Percentiles rank a stretch among this genome's conserved stretches.
These are phyloP conservation scores for Begonia loranthoides DNA, from an alignment of 306 rosid genomes.

Conservation along the genomic window DNA sequence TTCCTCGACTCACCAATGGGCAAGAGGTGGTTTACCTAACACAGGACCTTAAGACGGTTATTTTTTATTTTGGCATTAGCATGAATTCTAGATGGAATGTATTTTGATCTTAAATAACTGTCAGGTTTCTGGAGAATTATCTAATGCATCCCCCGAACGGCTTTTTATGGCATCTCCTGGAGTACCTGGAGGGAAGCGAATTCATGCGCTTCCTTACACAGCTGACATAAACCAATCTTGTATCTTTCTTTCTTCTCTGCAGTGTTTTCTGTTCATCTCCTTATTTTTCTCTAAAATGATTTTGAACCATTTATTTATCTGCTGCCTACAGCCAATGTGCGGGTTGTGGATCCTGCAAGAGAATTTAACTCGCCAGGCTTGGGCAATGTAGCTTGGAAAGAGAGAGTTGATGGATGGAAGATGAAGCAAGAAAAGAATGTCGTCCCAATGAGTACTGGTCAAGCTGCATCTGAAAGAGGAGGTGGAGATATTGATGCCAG, in stretches of 20 bases:
- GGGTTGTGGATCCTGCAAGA: slow-evolving; percentile 52
- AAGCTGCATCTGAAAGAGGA: slow-evolving; percentile 89
- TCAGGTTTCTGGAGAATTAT: slow-evolving; percentile 87
- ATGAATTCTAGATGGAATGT: slow-evolving; percentile 3
- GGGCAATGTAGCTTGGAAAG: slow-evolving; percentile 98
- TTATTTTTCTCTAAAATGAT: slow-evolving; percentile 13
- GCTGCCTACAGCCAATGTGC: slow-evolving; percentile 50
- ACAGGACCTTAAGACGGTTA: no score
- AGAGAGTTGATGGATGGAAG: slow-evolving; percentile 99
- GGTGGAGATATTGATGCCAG: slow-evolving; percentile 89
- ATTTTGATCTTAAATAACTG: slow-evolving; percentile 6
- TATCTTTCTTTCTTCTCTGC: slow-evolving; percentile 15
- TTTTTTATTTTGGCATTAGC: background rate
- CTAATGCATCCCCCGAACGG: slow-evolving; percentile 90
- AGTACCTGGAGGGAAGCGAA: slow-evolving; percentile 51
- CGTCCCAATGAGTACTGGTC: slow-evolving; percentile 82
- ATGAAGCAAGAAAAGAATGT: slow-evolving; percentile 87
- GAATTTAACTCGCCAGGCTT: slow-evolving; percentile 46
- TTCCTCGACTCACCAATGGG: slow-evolving; percentile 46
- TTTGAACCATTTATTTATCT: slow-evolving; percentile 11
- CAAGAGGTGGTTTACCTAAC: slow-evolving; percentile 51
- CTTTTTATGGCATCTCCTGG: slow-evolving; percentile 83
- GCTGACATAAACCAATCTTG: slow-evolving; percentile 75
- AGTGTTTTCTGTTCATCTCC: slow-evolving; percentile 6
- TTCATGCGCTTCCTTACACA: slow-evolving; percentile 48